Percentiles rank a stretch among this genome's conserved stretches.
phyloP scores from a whole-genome alignment of 169 alveolate species.

The Plasmodium cynomolgi region DNA sequence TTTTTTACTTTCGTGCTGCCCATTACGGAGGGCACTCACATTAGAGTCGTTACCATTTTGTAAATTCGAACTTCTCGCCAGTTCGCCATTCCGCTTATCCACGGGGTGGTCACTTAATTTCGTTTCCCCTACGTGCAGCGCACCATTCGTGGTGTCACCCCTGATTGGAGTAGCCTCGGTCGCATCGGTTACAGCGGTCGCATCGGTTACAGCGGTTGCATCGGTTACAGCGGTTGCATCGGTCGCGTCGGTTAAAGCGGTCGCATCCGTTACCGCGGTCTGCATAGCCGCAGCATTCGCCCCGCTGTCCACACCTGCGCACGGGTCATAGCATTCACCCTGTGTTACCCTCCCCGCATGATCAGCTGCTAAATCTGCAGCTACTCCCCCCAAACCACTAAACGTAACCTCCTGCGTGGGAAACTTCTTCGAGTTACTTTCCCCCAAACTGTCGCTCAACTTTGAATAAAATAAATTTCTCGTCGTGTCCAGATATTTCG shows the following conservation, averaged over 20 bases:
- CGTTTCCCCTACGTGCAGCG: neutral
- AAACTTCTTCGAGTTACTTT: constrained; percentile 5
- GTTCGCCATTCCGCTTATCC: neutral
- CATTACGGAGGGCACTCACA: neutral
- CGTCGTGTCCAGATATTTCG: constrained; percentile 5
- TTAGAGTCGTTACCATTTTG: neutral
- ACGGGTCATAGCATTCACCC: neutral
- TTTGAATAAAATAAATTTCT: constrained; percentile 12
- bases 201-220: neutral
- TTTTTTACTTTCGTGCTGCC: neutral
- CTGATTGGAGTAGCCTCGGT: neutral
- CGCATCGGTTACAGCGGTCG: neutral
- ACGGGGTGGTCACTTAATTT: neutral
- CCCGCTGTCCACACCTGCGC: neutral
- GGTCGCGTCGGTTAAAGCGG: neutral
- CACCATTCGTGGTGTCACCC: neutral
- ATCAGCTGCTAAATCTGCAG: neutral
- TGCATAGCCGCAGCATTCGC: neutral
- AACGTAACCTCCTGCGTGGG: neutral
- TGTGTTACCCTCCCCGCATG: neutral
- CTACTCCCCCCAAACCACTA: neutral
- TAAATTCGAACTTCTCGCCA: neutral
- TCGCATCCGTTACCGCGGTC: neutral
- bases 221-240: neutral
- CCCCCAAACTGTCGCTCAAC: constrained; percentile 22